Evolutionary conservation across 176 grass and related monocot species (phyloP), one percentile per base, ranked within the genome.

Genomic region (Secale cereale): DNA sequence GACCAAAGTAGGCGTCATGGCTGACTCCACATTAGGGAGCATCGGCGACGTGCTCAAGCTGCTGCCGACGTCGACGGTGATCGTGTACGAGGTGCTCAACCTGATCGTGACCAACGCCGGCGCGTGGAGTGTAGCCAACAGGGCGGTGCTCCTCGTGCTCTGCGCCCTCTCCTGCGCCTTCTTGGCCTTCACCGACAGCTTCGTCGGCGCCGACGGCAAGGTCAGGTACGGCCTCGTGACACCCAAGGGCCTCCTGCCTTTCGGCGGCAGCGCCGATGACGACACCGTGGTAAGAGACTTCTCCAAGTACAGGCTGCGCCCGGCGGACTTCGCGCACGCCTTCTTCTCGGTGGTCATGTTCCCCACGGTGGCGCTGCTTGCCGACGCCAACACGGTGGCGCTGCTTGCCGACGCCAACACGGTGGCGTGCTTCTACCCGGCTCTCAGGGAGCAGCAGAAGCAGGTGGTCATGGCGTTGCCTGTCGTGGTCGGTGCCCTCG

Each of bases 151-250:
- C 45, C 84, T 96, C 20, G 77, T 36, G 5, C 28, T 87, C 27
- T 83, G 65, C 57, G 74, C 75, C 43, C 65, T 95, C 56, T 86
- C 76, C 41, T 95, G 93, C 54, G 91, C 72, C 39, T 88, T 96
- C 86, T 87, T 91, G 10, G 26, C 73, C 86, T 96, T 96, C 84
- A 96, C 89, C 4, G 91, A 96, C 78, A 96, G 94, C 85, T 93
- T 89, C 78, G 11, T 83, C 10, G 86, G 82, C 68, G 82, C 82
- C 37, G 86, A 93, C 59, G 91, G 91, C 72, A 96, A 91, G 73
- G 57, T 89, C 6, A 89, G 80, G 81, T 96, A 93, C 32, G 91
- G 94, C 31, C 10, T 96, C 20, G 89, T 77, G 5, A 96, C 89
- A 3, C 26, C 81, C 1, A 91, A 86, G 7, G 94, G 91, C 4